Evolutionary conservation across 2,329 filamentous ascomycete species (phyloP), one percentile per base, ranked within the genome.

Genomic region (Cladosporium velox): DNA sequence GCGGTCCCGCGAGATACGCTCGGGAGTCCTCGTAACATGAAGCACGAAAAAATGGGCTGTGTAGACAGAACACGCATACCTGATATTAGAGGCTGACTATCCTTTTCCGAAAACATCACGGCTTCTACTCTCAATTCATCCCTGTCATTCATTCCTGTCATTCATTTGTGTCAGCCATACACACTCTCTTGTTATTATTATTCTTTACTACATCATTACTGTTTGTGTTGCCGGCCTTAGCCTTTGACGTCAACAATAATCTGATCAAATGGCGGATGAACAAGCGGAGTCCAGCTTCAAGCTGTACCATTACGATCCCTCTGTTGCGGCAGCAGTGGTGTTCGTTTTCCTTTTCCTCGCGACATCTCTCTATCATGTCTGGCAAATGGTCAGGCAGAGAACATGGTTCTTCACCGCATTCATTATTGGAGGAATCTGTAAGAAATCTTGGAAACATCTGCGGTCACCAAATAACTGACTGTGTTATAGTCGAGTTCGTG

Each of bases 331-430:
- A 2, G 49, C 60, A 5, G 34, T 63, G 12, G 12, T 63, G 11
- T 47, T 51, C 34, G 32, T 41, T 14, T 18, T 65, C 4, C 12
- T 65, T 12, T 65, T 51, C 12, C n/a, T 52, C 18, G 28, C 6
- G 10, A 47, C 28, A 15, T 26, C 54, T 8, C 4, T 26, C 21
- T 26, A 24, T 1, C 38, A 58, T 30, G 24, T 54, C 18, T 65
- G 44, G 26, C 55, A 78, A 58, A 83, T 84, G 67, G 76, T 74
- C 4, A 79, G 75, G 26, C 79, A 78, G 2, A 75, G 78, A 38
- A 80, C 79, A 7, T 85, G 82, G 80, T 86, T 83, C 70, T 84
- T 83, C 65, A 74, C 80, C 0, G 77, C 80, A 0, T 80, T 85
- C 64, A 69, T 81, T 15, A 68, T 83, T 1, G 84, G 83, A 18